Evolutionary conservation across 139 green algal species (phyloP), one percentile per base, ranked within the genome.

Genomic region (Nannochloris sp.): DNA sequence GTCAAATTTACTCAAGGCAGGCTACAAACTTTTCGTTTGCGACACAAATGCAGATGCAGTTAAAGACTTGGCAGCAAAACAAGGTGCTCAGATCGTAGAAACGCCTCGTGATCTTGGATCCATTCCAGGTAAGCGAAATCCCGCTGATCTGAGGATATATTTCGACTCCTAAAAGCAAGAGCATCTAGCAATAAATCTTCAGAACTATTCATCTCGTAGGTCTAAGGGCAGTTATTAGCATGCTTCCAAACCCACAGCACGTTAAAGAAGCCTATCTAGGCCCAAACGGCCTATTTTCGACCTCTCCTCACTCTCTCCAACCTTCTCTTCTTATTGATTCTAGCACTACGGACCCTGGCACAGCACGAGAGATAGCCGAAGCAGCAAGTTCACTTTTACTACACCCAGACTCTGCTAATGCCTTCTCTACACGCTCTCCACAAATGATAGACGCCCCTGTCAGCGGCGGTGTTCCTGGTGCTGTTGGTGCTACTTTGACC

Each of bases 391-490:
- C 39, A 3, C 54, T 57, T 3, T 29, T 25, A 3, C 42, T 83
- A 32, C 72, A 81, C 67, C 25, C 61, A 2, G 63, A 71, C 34
- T 67, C 57, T 1, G 33, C 13, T 2, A 25, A 62, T 19, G 68
- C 47, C 19, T 47, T 85, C 47, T 73, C 71, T 25, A 71, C 81
- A 71, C 68, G 85, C 37, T 35, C 30, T 45, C 45, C 66, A 6
- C 55, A 24, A 3, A 60, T 91, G 31, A 48, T 91, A 24, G 76
- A 89, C 38, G 82, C 84, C 7, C 84, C 84, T 0, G 84, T 91
- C 35, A 77, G 67, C 27, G 85, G 85, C 7, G 81, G 78, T 5
- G 80, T 88, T 36, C 61, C 74, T 9, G 86, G 78, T 0, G 85
- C 85, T 10, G 56, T 78, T 25, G 70, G 66, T 46, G 85, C 71